Evolutionary conservation across 108 stramenopile genomes (phyloP).

Genomic region (Epipyxis sp.): DNA sequence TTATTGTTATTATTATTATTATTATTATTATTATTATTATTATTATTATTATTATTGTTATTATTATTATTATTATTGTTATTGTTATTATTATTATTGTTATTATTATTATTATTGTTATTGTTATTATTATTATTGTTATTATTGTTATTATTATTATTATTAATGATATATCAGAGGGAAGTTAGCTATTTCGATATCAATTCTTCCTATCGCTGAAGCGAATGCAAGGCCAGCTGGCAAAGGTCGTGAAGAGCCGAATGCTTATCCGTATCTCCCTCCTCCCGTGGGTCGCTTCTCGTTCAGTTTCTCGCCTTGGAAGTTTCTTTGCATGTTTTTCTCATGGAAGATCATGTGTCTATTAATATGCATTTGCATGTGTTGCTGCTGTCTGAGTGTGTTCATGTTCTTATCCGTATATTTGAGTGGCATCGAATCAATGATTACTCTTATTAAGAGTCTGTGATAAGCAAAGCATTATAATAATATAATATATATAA

Average conservation of each 20-base stretch:
- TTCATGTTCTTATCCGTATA: background rate
- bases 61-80: too few relatives aligned
- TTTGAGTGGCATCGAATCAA: background rate
- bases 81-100: too few relatives aligned
- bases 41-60: too few relatives aligned
- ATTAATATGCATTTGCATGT: background rate
- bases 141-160: too few relatives aligned
- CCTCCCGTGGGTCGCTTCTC: slow-evolving; percentile 10
- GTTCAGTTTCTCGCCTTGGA: slow-evolving; percentile 9
- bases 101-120: too few relatives aligned
- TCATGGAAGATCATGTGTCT: background rate
- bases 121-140: too few relatives aligned
- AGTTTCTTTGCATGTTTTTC: background rate
- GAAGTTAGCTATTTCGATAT: background rate
- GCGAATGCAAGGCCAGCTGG: background rate
- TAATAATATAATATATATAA: too few relatives aligned
- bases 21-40: too few relatives aligned
- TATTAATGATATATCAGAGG: too few relatives aligned
- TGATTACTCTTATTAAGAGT: slow-evolving; percentile 1
- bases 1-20: too few relatives aligned
- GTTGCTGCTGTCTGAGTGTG: background rate
- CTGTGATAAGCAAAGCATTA: too few relatives aligned
- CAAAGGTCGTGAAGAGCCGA: slow-evolving; percentile 24
- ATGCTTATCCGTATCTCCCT: slow-evolving; percentile 16
- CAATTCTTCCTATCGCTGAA: background rate